Evolutionary conservation across 805 yeast species (phyloP).

Genomic region (Cyberlindnera euphorbiae): DNA sequence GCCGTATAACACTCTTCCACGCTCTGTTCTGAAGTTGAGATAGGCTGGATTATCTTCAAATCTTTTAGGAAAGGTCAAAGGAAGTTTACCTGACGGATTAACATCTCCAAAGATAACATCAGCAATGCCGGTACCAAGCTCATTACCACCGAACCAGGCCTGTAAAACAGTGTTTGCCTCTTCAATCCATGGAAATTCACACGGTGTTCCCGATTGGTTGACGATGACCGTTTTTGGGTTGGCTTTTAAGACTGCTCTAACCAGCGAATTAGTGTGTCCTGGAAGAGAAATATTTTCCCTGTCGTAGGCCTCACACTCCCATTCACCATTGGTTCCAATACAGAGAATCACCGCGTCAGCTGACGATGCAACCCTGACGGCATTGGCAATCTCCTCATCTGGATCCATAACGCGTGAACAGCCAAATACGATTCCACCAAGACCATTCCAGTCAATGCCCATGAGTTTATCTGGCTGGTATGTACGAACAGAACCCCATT

Average conservation of each 20-base stretch:
- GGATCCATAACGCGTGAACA: slow-evolving; percentile 24
- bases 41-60: slow-evolving; percentile 55
- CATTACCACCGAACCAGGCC: slow-evolving; percentile 59
- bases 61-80: slow-evolving; percentile 49
- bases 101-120: slow-evolving; percentile 56
- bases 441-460: slow-evolving; percentile 26
- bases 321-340: slow-evolving; percentile 49
- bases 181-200: slow-evolving; percentile 48
- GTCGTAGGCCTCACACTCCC: slow-evolving; percentile 61
- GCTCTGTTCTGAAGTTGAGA: slow-evolving; percentile 44
- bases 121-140: slow-evolving; percentile 54
- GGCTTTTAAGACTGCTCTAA: slow-evolving; percentile 41
- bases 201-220: slow-evolving; percentile 60
- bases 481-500: slow-evolving; percentile 49
- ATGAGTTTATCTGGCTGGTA: slow-evolving; percentile 9
- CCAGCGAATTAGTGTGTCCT: slow-evolving; percentile 40
- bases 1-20: slow-evolving; percentile 54
- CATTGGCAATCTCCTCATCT: slow-evolving; percentile 32
- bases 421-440: slow-evolving; percentile 34
- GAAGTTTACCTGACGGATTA: slow-evolving; percentile 56
- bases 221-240: slow-evolving; percentile 50
- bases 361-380: slow-evolving; percentile 42
- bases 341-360: slow-evolving; percentile 50
- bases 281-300: slow-evolving; percentile 49
- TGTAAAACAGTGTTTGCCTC: slow-evolving; percentile 44